Percentiles rank a stretch among this genome's conserved stretches.
Conservation (phyloP, 768 basidiomycete species). For the Lyophyllum semitale region DNA sequence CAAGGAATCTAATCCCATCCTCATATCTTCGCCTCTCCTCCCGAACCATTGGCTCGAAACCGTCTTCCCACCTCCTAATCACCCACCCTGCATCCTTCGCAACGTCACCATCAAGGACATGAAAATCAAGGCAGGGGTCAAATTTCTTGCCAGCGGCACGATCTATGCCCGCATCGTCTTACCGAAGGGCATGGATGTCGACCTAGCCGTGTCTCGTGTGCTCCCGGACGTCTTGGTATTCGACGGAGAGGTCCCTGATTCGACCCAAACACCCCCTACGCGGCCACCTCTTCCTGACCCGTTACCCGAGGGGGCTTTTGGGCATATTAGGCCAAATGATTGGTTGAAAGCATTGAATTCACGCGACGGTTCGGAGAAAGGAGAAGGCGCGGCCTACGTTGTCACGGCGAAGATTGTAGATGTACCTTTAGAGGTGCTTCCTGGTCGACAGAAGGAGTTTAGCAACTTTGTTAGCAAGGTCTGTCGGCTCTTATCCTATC, state of each 20-base stretch:
- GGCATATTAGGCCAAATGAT: constrained; percentile 66
- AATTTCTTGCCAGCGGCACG: constrained; percentile 69
- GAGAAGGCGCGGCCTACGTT: constrained; percentile 53
- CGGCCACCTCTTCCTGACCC: constrained; percentile 64
- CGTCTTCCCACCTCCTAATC: constrained; percentile 66
- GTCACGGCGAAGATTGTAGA: constrained; percentile 71
- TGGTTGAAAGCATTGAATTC: constrained; percentile 58
- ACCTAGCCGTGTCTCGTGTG: constrained; percentile 62
- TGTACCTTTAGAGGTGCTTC: constrained; percentile 76
- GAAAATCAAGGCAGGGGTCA: constrained; percentile 58
- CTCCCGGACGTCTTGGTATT: constrained; percentile 79
- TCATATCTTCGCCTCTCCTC: constrained; percentile 57
- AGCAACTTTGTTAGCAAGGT: constrained; percentile 80
- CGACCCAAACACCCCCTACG: constrained; percentile 16
- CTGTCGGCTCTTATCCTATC: neutral
- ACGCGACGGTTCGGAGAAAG: constrained; percentile 41
- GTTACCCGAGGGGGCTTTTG: constrained; percentile 73
- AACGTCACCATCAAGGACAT: constrained; percentile 77
- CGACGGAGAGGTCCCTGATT: constrained; percentile 64
- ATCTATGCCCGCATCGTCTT: constrained; percentile 68
- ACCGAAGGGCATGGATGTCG: constrained; percentile 67
- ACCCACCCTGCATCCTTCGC: constrained; percentile 65
- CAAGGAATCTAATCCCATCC: constrained; percentile 54
- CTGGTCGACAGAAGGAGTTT: constrained; percentile 76
- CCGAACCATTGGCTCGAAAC: constrained; percentile 47